Evolutionary conservation across 371 early-diverging fungal species (phyloP).

Genomic region (Apophysomyces trapeziformis): DNA sequence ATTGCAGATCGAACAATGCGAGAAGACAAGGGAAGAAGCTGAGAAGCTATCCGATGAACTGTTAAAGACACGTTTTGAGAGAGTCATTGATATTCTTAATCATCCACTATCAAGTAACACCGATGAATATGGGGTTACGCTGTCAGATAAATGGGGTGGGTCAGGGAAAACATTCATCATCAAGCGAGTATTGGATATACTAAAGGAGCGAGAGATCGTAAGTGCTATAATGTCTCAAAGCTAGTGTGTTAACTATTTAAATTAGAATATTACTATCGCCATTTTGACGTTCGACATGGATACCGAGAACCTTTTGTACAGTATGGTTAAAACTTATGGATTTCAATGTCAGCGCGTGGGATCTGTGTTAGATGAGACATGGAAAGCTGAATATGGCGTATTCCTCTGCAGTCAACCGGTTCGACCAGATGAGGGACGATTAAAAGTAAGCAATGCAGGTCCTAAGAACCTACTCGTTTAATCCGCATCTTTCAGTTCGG

Average conservation of each 20-base stretch:
- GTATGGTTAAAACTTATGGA: slow-evolving; percentile 5
- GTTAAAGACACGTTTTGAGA: neutral
- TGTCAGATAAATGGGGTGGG: slow-evolving; percentile 15
- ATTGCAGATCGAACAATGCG: neutral
- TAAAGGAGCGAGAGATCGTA: neutral
- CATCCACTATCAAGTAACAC: slow-evolving; percentile 14
- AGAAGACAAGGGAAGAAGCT: neutral
- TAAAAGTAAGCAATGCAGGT: neutral
- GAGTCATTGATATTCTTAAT: neutral
- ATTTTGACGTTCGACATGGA: slow-evolving; percentile 18
- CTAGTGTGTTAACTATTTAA: neutral
- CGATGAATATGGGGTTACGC: slow-evolving; percentile 14
- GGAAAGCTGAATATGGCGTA: slow-evolving; percentile 21
- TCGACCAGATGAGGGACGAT: neutral
- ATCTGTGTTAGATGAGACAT: slow-evolving; percentile 15
- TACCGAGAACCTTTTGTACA: slow-evolving; percentile 12
- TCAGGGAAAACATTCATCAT: slow-evolving; percentile 17
- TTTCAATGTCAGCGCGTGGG: slow-evolving; percentile 17
- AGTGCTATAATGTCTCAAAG: neutral
- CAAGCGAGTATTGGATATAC: neutral
- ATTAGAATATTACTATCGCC: slow-evolving; percentile 3
- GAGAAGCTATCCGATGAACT: neutral
- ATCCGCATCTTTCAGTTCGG: neutral
- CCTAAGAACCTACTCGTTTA: neutral
- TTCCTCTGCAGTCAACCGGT: slow-evolving; percentile 5